phyloP scores from a whole-genome alignment of 306 rosid genomes.

The Ammopiptanthus mongolicus region DNA sequence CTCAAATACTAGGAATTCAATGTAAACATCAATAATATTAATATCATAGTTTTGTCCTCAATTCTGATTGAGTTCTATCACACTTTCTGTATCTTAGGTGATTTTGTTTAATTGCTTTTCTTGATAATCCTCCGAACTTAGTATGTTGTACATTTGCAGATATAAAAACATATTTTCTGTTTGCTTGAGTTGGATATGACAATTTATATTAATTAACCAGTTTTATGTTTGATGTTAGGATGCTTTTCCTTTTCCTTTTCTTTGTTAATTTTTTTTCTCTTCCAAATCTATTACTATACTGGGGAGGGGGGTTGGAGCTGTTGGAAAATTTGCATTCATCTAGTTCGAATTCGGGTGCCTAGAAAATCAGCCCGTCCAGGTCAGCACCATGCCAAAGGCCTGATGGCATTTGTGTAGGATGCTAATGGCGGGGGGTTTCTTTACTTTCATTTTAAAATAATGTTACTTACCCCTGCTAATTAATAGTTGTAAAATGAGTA shows the following conservation, averaged over 20 bases:
- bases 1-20: no score
- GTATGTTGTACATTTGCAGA: background rate
- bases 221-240: background rate
- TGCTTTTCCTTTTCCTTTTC: background rate
- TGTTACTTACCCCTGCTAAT: background rate
- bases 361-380: background rate
- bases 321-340: background rate
- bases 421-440: background rate
- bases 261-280: no score
- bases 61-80: no score
- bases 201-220: background rate
- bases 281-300: background rate
- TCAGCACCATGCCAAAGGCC: background rate
- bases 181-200: background rate
- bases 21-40: no score
- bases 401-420: background rate
- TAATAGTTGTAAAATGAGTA: constrained; percentile 25
- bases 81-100: background rate
- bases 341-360: background rate
- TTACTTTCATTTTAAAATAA: constrained; percentile 3
- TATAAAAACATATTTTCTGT: background rate
- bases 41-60: no score
- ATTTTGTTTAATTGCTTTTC: background rate
- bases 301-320: background rate
- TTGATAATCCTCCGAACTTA: background rate